A percentile compares a stretch with the other conserved stretches of the same genome.
phyloP scores from a whole-genome alignment of 2,329 filamentous ascomycete genomes.

The Neoarthrinium moseri region DNA sequence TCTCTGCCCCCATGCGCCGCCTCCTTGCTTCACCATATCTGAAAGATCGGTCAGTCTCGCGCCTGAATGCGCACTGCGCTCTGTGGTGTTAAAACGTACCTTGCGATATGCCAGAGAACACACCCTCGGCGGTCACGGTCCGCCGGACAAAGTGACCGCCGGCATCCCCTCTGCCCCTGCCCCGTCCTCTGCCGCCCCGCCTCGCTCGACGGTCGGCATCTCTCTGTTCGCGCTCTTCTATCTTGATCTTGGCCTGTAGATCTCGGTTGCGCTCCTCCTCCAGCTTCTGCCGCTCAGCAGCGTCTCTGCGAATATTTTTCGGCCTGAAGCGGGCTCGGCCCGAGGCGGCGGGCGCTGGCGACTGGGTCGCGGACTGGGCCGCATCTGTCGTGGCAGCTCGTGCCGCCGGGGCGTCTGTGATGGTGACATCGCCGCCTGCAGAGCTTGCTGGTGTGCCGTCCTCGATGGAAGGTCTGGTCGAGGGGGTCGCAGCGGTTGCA shows the following conservation, averaged over 20 bases:
- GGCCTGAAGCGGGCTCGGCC: constrained; percentile 44
- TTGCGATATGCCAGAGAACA: constrained; percentile 31
- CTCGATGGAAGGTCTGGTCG: constrained; percentile 3
- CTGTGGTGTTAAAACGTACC: too few species aligned
- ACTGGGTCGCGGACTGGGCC: constrained; percentile 17
- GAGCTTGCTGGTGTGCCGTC: not conserved
- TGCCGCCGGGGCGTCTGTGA: not conserved
- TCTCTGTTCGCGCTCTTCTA: constrained; percentile 28
- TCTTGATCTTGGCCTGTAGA: constrained; percentile 27
- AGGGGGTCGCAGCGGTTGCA: constrained; percentile 2
- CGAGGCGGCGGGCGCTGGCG: constrained; percentile 28
- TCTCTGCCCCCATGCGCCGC: constrained; percentile 12
- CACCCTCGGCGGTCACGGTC: constrained; percentile 30
- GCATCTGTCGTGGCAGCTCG: constrained; percentile 9
- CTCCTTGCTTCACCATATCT: constrained; percentile 24
- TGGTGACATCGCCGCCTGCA: not conserved
- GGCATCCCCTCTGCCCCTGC: constrained; percentile 25
- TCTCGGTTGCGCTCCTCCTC: constrained; percentile 35
- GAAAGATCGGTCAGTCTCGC: not conserved
- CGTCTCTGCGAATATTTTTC: constrained; percentile 48
- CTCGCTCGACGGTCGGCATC: constrained; percentile 33
- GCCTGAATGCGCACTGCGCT: too few species aligned
- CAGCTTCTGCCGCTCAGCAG: constrained; percentile 45
- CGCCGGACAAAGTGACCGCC: constrained; percentile 27
- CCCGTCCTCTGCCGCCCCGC: constrained; percentile 33